Percentiles rank a stretch among this genome's conserved stretches.
phyloP scores from a whole-genome alignment of 2,329 filamentous ascomycete genomes.

The Diaporthe sp. region DNA sequence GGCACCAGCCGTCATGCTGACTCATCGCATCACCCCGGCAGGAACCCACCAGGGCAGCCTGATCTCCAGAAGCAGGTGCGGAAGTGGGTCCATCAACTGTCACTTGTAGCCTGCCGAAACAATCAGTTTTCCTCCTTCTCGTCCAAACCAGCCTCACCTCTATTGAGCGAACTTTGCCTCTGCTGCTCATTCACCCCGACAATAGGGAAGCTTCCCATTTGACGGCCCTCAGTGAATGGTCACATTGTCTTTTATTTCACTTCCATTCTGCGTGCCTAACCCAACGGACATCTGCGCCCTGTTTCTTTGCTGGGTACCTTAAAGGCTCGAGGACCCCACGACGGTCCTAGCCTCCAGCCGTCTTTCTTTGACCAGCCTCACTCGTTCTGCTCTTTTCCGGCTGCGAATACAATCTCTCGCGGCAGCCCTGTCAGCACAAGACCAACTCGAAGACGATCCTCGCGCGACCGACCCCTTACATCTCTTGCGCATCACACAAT shows the following conservation, averaged over 20 bases:
- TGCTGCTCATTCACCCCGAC: constrained; percentile 8
- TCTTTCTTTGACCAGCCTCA: constrained; percentile 10
- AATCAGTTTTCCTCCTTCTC: constrained; percentile 28
- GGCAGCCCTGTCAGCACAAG: background rate
- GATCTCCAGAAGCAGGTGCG: constrained; percentile 19
- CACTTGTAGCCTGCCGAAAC: constrained; percentile 31
- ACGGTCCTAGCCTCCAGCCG: constrained; percentile 19
- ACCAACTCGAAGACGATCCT: background rate
- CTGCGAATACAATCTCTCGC: background rate
- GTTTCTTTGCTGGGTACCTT: background rate
- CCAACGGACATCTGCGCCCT: constrained; percentile 7
- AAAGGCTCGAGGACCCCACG: constrained; percentile 28
- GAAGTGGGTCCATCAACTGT: constrained; percentile 22
- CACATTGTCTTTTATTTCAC: background rate
- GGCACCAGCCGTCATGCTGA: constrained; percentile 13
- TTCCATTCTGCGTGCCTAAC: background rate
- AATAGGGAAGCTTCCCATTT: constrained; percentile 17
- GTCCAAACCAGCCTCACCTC: background rate
- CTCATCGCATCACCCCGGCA: constrained; percentile 5
- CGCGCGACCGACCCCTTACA: constrained; percentile 1
- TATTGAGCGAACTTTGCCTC: background rate
- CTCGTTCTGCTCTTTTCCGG: background rate
- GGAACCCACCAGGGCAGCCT: constrained; percentile 2
- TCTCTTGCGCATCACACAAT: background rate
- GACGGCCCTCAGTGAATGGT: background rate